Conservation (phyloP, 768 basidiomycete genomes). For the Tephrocybe sp. region DNA sequence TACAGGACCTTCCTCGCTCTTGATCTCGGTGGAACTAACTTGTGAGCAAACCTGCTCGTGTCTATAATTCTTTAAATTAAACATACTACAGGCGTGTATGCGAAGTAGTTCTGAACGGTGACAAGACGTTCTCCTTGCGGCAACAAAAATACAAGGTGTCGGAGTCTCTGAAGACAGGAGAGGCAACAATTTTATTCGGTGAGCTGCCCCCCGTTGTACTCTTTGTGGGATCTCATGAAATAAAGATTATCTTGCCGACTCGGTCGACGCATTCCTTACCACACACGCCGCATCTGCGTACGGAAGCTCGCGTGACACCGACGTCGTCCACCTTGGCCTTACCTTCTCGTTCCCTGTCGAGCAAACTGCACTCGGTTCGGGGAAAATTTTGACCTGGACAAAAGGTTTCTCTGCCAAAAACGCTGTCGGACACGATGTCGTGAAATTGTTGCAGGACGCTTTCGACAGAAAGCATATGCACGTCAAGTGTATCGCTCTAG, state of each 20-base stretch:
- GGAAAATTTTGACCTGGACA: conserved; percentile 92
- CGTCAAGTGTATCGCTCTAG: conserved; percentile 88
- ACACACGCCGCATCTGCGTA: conserved; percentile 48
- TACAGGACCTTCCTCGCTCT: conserved; percentile 90
- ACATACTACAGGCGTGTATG: conserved; percentile 77
- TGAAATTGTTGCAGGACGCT: conserved; percentile 86
- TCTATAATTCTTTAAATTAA: conserved; percentile 10
- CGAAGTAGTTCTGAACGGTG: conserved; percentile 87
- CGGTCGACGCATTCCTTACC: conserved; percentile 93
- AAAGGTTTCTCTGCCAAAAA: conserved; percentile 95
- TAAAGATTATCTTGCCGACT: conserved; percentile 95
- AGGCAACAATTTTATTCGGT: conserved; percentile 88
- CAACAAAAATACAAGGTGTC: conserved; percentile 99
- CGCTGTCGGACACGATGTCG: conserved; percentile 87
- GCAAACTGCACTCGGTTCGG: conserved; percentile 89
- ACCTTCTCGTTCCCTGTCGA: conserved; percentile 99
- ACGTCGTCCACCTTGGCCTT: conserved; percentile 69
- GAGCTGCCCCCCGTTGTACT: background rate
- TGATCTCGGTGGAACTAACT: conserved; percentile 96
- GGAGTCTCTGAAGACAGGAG: conserved; percentile 89
- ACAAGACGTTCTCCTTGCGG: conserved; percentile 84
- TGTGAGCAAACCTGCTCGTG: conserved; percentile 52
- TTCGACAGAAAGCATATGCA: conserved; percentile 91
- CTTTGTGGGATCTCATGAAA: conserved; percentile 4
- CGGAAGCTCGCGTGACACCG: conserved; percentile 22